These are phyloP conservation scores for Sporobolomyces roseus DNA, from an alignment of 768 basidiomycete genomes.

Conservation along the genomic window DNA sequence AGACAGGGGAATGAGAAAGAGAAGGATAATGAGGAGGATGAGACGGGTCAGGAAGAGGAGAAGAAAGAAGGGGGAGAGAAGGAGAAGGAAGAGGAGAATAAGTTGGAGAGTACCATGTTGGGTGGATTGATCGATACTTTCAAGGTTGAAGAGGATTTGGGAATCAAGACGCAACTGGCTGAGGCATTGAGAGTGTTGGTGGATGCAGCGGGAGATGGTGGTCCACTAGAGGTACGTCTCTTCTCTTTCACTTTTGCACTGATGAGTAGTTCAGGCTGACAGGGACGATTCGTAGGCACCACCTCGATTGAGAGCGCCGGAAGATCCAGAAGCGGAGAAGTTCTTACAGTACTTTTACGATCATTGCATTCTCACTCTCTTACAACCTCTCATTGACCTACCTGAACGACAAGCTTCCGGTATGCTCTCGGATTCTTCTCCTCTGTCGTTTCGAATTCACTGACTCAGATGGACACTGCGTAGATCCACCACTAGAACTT, in stretches of 20 bases:
- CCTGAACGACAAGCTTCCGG: slow-evolving; percentile 20
- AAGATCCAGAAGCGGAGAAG: slow-evolving; percentile 69
- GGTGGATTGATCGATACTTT: slow-evolving; percentile 70
- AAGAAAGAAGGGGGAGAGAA: slow-evolving; percentile 49
- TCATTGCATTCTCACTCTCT: slow-evolving; percentile 68
- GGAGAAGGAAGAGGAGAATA: slow-evolving; percentile 51
- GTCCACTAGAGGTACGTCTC: slow-evolving; percentile 45
- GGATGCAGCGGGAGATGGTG: slow-evolving; percentile 61
- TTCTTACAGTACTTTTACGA: slow-evolving; percentile 95
- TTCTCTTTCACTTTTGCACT: too few relatives aligned
- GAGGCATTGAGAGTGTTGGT: slow-evolving; percentile 79
- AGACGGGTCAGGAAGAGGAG: not conserved
- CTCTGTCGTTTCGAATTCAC: not conserved
- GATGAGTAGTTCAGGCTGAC: too few relatives aligned
- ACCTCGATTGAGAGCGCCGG: slow-evolving; percentile 52
- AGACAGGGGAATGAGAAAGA: slow-evolving; percentile 29
- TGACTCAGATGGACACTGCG: not conserved
- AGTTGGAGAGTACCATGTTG: slow-evolving; percentile 54
- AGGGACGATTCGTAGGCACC: too few relatives aligned
- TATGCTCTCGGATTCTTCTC: not conserved
- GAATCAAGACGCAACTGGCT: slow-evolving; percentile 82
- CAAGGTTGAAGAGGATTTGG: slow-evolving; percentile 73
- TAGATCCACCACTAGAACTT: slow-evolving; percentile 52
- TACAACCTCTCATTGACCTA: slow-evolving; percentile 72
- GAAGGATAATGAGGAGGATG: slow-evolving; percentile 49